These are phyloP conservation scores for Xylaria arbuscula DNA, from an alignment of 2,329 filamentous ascomycete species.

Conservation along the genomic window DNA sequence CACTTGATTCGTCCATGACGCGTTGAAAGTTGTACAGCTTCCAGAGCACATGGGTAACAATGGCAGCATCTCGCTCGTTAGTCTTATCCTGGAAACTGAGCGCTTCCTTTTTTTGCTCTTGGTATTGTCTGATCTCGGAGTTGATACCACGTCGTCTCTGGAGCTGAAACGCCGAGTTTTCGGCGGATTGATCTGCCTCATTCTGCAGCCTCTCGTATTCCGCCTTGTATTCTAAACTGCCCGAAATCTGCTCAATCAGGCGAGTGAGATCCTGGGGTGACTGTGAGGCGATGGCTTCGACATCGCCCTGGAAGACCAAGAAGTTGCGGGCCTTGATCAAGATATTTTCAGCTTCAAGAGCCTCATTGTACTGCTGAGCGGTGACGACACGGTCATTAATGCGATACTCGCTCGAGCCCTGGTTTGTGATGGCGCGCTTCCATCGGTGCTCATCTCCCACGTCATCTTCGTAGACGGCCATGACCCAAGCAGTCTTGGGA, in stretches of 20 bases:
- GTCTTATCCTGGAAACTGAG: conserved; percentile 93
- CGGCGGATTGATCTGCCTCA: conserved; percentile 85
- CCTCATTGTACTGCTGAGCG: conserved; percentile 92
- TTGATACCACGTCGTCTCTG: conserved; percentile 93
- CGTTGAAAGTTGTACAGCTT: conserved; percentile 96
- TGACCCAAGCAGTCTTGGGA: conserved; percentile 96
- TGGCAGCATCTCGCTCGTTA: conserved; percentile 88
- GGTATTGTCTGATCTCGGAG: conserved; percentile 96
- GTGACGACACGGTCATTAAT: conserved; percentile 94
- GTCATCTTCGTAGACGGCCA: conserved; percentile 99
- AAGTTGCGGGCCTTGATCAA: conserved; percentile 98
- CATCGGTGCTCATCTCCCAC: conserved; percentile 93
- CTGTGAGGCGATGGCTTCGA: conserved; percentile 95
- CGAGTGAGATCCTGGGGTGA: conserved; percentile 93
- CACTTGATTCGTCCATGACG: conserved; percentile 90
- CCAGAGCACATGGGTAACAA: conserved; percentile 94
- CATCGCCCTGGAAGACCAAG: conserved; percentile 97
- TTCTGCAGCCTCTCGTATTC: conserved; percentile 93
- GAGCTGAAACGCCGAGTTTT: conserved; percentile 89
- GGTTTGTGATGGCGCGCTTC: conserved; percentile 92
- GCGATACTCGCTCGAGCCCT: conserved; percentile 92
- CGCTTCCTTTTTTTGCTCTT: conserved; percentile 95
- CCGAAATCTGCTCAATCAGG: conserved; percentile 96
- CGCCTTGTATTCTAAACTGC: conserved; percentile 91
- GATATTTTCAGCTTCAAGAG: conserved; percentile 93